These are phyloP conservation scores for Penicillium dipodomyicola DNA, from an alignment of 495 filamentous ascomycete genomes.

Conservation along the genomic window DNA sequence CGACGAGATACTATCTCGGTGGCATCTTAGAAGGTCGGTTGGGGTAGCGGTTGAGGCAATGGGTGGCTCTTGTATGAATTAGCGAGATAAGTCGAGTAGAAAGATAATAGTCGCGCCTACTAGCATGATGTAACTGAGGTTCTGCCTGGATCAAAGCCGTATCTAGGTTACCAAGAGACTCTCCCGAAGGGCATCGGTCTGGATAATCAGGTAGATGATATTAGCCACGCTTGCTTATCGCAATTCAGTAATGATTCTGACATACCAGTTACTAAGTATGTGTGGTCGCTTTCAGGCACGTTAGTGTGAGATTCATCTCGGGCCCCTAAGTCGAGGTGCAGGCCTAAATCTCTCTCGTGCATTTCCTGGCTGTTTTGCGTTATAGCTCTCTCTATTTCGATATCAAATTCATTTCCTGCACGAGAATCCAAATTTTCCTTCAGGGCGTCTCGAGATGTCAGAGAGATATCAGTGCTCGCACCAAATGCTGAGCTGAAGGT, in stretches of 20 bases:
- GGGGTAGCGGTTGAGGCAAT: background rate
- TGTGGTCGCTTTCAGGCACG: background rate
- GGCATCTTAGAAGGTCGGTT: background rate
- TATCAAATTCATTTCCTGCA: background rate
- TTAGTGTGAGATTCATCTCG: background rate
- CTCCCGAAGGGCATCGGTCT: background rate
- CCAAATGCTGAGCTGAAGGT: too few species aligned
- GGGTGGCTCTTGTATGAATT: background rate
- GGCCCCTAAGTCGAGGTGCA: background rate
- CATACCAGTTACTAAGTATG: background rate
- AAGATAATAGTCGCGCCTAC: conserved; percentile 3
- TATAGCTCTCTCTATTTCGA: background rate
- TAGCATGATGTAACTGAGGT: background rate
- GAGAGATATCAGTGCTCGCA: too few species aligned
- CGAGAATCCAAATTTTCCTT: background rate
- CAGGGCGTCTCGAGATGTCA: too few species aligned
- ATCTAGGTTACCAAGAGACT: background rate
- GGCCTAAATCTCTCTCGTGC: background rate
- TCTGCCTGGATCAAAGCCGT: background rate
- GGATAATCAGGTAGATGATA: background rate
- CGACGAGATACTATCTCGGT: background rate
- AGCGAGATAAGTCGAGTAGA: conserved; percentile 1
- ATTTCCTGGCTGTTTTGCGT: background rate
- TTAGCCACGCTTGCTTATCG: background rate
- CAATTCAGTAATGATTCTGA: background rate